Percentiles rank a stretch among this genome's conserved stretches.
These are phyloP conservation scores for Phlebopus sp. DNA, from an alignment of 1,284 basidiomycete genomes.

Conservation along the genomic window DNA sequence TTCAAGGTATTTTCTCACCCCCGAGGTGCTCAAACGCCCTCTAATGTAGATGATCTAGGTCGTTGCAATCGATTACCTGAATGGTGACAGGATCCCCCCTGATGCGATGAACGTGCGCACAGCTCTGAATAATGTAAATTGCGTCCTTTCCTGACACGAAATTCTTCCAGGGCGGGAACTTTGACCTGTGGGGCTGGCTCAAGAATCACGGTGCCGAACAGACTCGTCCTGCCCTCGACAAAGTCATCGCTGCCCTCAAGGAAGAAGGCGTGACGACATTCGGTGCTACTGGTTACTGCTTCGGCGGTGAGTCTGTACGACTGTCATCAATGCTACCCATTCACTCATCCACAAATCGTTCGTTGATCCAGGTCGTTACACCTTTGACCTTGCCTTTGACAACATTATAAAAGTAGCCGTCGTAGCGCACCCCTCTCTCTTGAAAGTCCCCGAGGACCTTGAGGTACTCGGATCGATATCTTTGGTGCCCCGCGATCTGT, in stretches of 20 bases:
- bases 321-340: background rate
- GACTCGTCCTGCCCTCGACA: slow-evolving; percentile 29
- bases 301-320: slow-evolving; percentile 22
- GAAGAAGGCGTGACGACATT: slow-evolving; percentile 23
- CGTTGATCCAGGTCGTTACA: slow-evolving; percentile 30
- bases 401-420: slow-evolving; percentile 31
- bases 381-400: slow-evolving; percentile 36
- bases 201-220: slow-evolving; percentile 18
- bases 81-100: slow-evolving; percentile 38
- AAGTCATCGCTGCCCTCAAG: slow-evolving; percentile 29
- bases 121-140: background rate
- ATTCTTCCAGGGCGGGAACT: background rate
- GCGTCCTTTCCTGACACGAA: background rate
- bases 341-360: background rate
- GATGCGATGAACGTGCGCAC: slow-evolving; percentile 12
- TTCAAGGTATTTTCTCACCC: slow-evolving; percentile 33
- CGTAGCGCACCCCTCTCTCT: slow-evolving; percentile 40
- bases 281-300: slow-evolving; percentile 31
- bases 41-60: slow-evolving; percentile 8
- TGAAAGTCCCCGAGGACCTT: slow-evolving; percentile 38
- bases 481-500: background rate
- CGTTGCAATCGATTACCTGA: slow-evolving; percentile 42
- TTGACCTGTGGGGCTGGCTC: slow-evolving; percentile 22
- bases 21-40: background rate
- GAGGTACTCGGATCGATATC: slow-evolving; percentile 21